phyloP scores from a whole-genome alignment of 2,329 filamentous ascomycete species.

The Aspergillus unguis region DNA sequence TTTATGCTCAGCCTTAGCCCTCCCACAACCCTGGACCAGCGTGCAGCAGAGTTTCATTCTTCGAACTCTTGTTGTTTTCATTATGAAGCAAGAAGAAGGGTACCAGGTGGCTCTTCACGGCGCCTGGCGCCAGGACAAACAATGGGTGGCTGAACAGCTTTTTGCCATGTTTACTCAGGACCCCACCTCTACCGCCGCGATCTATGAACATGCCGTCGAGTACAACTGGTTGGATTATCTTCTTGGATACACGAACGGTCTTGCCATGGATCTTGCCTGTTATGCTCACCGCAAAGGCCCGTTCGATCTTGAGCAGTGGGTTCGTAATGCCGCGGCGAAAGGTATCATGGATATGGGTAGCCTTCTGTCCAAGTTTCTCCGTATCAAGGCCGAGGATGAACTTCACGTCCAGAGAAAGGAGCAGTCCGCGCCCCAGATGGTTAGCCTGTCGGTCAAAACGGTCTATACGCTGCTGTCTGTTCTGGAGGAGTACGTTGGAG shows the following conservation, averaged over 20 bases:
- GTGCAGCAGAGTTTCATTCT: conserved; percentile 49
- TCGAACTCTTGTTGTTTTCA: conserved; percentile 70
- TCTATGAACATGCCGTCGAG: conserved; percentile 75
- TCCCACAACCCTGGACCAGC: conserved; percentile 49
- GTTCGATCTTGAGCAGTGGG: conserved; percentile 80
- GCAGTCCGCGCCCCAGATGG: conserved; percentile 64
- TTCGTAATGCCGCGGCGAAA: conserved; percentile 64
- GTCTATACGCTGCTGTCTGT: conserved; percentile 77
- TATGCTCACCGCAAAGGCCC: conserved; percentile 75
- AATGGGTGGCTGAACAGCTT: conserved; percentile 79
- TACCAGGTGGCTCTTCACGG: conserved; percentile 88
- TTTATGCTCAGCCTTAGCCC: conserved; percentile 47
- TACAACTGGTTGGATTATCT: conserved; percentile 83
- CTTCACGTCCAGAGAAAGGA: conserved; percentile 67
- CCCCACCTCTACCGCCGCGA: conserved; percentile 63
- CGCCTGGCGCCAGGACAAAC: conserved; percentile 83
- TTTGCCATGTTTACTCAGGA: conserved; percentile 71
- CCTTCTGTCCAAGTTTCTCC: conserved; percentile 73
- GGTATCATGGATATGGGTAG: conserved; percentile 65
- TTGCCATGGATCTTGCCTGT: conserved; percentile 83
- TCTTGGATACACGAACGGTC: conserved; percentile 72
- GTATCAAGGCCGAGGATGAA: conserved; percentile 81
- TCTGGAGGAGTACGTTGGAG: conserved; percentile 62
- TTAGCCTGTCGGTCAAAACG: conserved; percentile 78
- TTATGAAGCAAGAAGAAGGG: conserved; percentile 72